phyloP scores from a whole-genome alignment of 2,329 filamentous ascomycete species.

The Fusarium pseudoanthophilum region DNA sequence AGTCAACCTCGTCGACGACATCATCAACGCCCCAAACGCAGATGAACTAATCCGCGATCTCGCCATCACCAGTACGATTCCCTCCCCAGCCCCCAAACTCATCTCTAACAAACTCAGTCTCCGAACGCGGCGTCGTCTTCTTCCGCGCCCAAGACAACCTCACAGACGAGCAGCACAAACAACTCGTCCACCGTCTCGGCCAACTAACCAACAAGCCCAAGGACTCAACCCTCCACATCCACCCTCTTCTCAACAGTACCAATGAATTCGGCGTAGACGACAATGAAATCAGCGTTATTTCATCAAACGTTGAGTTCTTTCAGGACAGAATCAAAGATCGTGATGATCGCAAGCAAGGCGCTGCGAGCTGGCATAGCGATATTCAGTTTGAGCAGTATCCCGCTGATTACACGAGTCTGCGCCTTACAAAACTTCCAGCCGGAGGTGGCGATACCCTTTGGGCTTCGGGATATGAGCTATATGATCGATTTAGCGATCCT shows the following conservation, averaged over 20 bases:
- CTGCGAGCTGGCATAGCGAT: conserved; percentile 59
- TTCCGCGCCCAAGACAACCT: conserved; percentile 69
- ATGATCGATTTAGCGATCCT: conserved; percentile 63
- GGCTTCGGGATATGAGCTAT: conserved; percentile 69
- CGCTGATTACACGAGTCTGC: conserved; percentile 66
- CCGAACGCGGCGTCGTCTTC: conserved; percentile 72
- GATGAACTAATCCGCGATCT: conserved; percentile 69
- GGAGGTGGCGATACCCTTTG: conserved; percentile 68
- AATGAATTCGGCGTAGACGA: conserved; percentile 64
- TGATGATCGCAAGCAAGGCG: conserved; percentile 45
- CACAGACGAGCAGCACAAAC: conserved; percentile 68
- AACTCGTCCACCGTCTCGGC: conserved; percentile 68
- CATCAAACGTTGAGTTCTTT: conserved; percentile 48
- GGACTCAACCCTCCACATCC: conserved; percentile 68
- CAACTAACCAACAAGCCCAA: conserved; percentile 67
- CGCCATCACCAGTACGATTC: conserved; percentile 64
- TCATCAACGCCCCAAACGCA: conserved; percentile 58
- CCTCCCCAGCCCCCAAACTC: neutral
- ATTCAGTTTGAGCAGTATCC: conserved; percentile 68
- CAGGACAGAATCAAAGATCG: conserved; percentile 25
- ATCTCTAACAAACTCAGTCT: conserved; percentile 55
- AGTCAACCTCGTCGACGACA: conserved; percentile 60
- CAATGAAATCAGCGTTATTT: conserved; percentile 69
- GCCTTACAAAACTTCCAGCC: conserved; percentile 62
- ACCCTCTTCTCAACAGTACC: conserved; percentile 65